Evolutionary conservation across 352 stramenopile species (phyloP).

Genomic region (Globisporangium canariense): DNA sequence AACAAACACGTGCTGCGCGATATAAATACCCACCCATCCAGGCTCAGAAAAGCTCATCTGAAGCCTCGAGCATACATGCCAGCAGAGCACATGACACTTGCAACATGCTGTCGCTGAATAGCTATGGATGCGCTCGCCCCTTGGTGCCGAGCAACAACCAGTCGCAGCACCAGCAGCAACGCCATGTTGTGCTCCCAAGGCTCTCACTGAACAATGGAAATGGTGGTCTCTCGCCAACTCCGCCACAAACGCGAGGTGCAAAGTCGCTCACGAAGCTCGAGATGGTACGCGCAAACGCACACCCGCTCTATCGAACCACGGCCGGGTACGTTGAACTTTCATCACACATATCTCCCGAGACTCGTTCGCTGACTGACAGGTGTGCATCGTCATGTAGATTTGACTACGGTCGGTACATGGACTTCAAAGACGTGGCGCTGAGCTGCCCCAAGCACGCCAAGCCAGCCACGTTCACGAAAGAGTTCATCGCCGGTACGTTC

Average conservation of each 20-base stretch:
- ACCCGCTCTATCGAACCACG: slow-evolving; percentile 62
- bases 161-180: slow-evolving; percentile 6
- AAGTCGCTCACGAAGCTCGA: slow-evolving; percentile 57
- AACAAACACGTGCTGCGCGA: background rate
- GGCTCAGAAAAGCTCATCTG: background rate
- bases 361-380: background rate
- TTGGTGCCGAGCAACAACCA: slow-evolving; percentile 17
- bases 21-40: background rate
- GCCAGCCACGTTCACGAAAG: slow-evolving; percentile 43
- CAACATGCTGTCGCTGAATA: slow-evolving; percentile 23
- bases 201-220: slow-evolving; percentile 27
- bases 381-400: slow-evolving; percentile 24
- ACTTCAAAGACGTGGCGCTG: slow-evolving; percentile 48
- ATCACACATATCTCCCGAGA: background rate
- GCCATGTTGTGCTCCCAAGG: slow-evolving; percentile 33
- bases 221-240: slow-evolving; percentile 15
- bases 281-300: slow-evolving; percentile 28
- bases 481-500: slow-evolving; percentile 55
- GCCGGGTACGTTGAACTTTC: slow-evolving; percentile 21
- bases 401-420: slow-evolving; percentile 56
- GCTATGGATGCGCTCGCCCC: slow-evolving; percentile 15
- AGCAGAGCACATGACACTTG: background rate
- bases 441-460: slow-evolving; percentile 53
- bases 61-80: background rate
- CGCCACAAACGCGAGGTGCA: slow-evolving; percentile 24